Evolutionary conservation across 441 rosid genomes (phyloP).

Genomic region (Erodium trifolium): DNA sequence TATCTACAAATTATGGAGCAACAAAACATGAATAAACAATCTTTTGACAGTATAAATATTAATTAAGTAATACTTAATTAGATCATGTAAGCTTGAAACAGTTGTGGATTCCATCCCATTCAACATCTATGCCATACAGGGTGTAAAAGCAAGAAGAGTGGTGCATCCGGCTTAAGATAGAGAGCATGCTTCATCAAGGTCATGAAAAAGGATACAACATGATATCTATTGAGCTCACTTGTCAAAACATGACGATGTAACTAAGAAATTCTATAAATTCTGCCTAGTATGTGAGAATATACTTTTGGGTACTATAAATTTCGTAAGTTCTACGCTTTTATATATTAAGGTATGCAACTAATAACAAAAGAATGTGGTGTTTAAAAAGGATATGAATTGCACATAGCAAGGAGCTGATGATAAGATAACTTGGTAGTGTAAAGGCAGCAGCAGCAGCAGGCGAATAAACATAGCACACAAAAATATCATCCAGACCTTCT

Average conservation of each 20-base stretch:
- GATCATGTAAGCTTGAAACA: too few relatives aligned
- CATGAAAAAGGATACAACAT: neutral
- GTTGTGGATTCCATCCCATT: too few relatives aligned
- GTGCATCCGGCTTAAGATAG: neutral
- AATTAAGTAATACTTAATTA: neutral
- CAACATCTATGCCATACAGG: too few relatives aligned
- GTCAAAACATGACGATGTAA: slow-evolving; percentile 4
- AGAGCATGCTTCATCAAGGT: neutral
- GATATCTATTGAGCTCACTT: neutral
- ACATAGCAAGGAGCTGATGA: neutral
- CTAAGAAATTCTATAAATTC: slow-evolving; percentile 2
- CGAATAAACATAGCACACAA: neutral
- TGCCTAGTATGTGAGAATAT: neutral
- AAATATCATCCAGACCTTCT: neutral
- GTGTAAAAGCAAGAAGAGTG: too few relatives aligned
- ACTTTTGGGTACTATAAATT: neutral
- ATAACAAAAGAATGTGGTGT: neutral
- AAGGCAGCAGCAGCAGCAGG: neutral
- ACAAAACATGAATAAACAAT: neutral
- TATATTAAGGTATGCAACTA: neutral
- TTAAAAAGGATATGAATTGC: neutral
- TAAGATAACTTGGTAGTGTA: neutral
- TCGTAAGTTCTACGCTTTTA: too few relatives aligned
- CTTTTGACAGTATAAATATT: neutral
- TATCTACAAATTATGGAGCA: neutral